A percentile compares a stretch with the other conserved stretches of the same genome.
phyloP scores from a whole-genome alignment of 352 stramenopile species.

The Blastocystis sp. region DNA sequence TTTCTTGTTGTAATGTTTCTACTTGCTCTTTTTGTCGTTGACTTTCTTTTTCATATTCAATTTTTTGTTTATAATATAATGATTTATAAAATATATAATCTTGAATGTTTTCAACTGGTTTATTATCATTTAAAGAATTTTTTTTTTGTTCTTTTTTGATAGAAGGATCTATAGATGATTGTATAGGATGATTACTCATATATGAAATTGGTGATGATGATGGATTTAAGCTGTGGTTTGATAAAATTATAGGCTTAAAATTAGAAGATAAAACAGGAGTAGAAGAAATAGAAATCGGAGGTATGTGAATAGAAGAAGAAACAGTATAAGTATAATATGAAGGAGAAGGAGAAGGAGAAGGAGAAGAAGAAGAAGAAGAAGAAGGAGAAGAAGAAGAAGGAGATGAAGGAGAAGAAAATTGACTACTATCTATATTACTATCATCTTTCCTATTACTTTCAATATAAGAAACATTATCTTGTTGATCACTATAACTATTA shows the following conservation, averaged over 20 bases:
- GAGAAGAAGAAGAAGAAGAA: not conserved
- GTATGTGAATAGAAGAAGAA: not conserved
- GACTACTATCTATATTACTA: no score
- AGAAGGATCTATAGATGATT: not conserved
- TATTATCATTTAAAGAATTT: constrained; percentile 29
- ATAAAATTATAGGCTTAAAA: not conserved
- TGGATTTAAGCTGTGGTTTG: not conserved
- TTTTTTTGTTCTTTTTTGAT: not conserved
- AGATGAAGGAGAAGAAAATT: no score
- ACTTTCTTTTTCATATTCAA: not conserved
- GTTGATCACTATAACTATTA: no score
- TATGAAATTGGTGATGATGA: not conserved
- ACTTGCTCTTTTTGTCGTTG: constrained; percentile 12
- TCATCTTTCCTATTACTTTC: no score
- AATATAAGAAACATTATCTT: no score
- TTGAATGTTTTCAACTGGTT: no score
- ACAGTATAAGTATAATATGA: no score
- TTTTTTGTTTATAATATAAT: not conserved
- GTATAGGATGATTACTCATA: not conserved
- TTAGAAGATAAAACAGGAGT: not conserved
- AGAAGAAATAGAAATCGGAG: not conserved
- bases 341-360: no score
- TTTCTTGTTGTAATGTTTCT: no score
- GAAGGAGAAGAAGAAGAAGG: no score
- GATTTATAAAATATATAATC: constrained; percentile 14